Base-by-base conservation (phyloP, 176 grass and related monocot species). In the Oryza longistaminata region DNA sequence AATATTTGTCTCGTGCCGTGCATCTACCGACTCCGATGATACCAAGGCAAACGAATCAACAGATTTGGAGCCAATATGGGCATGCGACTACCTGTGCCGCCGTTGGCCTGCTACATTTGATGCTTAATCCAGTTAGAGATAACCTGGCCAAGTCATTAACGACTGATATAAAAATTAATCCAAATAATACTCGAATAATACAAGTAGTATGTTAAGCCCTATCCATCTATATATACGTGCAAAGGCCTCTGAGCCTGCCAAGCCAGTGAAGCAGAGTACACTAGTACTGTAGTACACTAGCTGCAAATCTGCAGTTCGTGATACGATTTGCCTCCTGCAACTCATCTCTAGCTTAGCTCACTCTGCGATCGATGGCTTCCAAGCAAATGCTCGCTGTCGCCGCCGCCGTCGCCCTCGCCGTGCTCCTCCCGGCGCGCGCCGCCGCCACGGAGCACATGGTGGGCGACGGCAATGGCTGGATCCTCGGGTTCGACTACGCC, bases 281-380 rank as follows among this genome's bases (percentile, higher is more conserved):
- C n/a, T n/a, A n/a, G n/a, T n/a, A n/a, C n/a, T n/a, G n/a, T n/a
- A n/a, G n/a, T n/a, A n/a, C n/a, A n/a, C n/a, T n/a, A n/a, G n/a
- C n/a, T n/a, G n/a, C n/a, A n/a, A n/a, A 75, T 12, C 73, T 31
- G 31, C 33, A 71, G 4, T 26, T 9, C 25, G 16, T 40, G n/a
- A 71, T 68, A 7, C 42, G 15, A 71, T 68, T 19, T 24, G 9
- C 14, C 65, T 9, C 3, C 1, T 3, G 5, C 53, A 61, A 37
- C 3, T 61, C 12, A 42, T 64, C 6, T 64, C 3, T 43, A 71
- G 9, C 14, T n/a, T 49, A 27, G 15, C 2, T 78, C 52, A 15
- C 9, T 40, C 44, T 6, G 34, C 42, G 50, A 91, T 91, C 43
- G 50, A 94, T 94, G 92, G 89, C 88, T 78, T 91, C 83, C 67